These are phyloP conservation scores for Clarkia xantiana DNA, from an alignment of 345 rosid species.

Conservation along the genomic window DNA sequence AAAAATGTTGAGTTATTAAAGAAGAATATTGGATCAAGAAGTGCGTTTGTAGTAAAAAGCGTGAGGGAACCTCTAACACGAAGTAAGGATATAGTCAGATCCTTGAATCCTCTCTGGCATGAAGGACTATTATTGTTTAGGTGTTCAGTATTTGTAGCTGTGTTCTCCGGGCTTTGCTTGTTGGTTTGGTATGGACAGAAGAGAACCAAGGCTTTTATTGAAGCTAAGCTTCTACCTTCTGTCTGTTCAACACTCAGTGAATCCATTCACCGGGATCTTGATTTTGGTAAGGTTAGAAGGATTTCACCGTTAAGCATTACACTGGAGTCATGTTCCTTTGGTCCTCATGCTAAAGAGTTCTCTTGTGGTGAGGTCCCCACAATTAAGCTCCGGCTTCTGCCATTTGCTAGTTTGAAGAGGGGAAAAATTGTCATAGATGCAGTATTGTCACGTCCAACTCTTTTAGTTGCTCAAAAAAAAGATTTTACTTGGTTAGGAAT, in stretches of 20 bases:
- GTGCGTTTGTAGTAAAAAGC: conserved; percentile 38
- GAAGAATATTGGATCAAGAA: conserved; percentile 48
- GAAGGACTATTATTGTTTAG: conserved; percentile 71
- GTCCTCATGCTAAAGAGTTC: conserved; percentile 70
- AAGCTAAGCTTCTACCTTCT: conserved; percentile 71
- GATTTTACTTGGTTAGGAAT: conserved; percentile 90
- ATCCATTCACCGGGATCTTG: conserved; percentile 65
- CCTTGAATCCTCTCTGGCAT: conserved; percentile 48
- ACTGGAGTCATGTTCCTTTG: conserved; percentile 62
- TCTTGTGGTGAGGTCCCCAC: conserved; percentile 85
- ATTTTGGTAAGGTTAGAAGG: conserved; percentile 67
- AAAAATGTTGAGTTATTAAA: conserved; percentile 46
- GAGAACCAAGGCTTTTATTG: conserved; percentile 55
- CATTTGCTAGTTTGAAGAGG: conserved; percentile 80
- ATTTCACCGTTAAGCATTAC: conserved; percentile 77
- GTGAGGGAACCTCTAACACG: conserved; percentile 45
- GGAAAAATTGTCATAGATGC: conserved; percentile 89
- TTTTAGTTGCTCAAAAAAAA: conserved; percentile 68
- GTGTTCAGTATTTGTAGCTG: conserved; percentile 55
- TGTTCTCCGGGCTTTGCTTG: conserved; percentile 74
- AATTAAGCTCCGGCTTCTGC: conserved; percentile 61
- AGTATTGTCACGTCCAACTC: conserved; percentile 51
- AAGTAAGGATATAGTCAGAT: conserved; percentile 49
- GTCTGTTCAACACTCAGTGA: conserved; percentile 71
- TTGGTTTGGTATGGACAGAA: conserved; percentile 80